A percentile compares a stretch with the other conserved stretches of the same genome.
phyloP scores from a whole-genome alignment of 192 early-diverging fungal species.

The Coemansia sp. region DNA sequence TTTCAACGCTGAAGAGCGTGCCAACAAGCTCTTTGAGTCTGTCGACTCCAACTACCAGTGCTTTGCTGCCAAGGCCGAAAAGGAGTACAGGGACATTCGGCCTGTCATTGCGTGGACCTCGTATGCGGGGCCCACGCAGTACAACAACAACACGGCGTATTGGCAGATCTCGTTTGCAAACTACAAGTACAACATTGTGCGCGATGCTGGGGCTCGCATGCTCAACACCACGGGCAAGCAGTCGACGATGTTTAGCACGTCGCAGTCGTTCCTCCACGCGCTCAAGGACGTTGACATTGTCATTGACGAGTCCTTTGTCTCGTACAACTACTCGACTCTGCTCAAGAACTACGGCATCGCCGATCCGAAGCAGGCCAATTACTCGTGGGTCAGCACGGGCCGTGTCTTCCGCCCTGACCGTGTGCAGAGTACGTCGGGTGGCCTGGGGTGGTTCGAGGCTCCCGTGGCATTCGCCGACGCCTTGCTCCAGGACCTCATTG shows the following conservation, averaged over 20 bases:
- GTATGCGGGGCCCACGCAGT: slow-evolving; percentile 57
- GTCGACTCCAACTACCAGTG: slow-evolving; percentile 52
- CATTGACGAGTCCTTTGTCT: slow-evolving; percentile 68
- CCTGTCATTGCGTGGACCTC: slow-evolving; percentile 63
- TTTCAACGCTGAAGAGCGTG: slow-evolving; percentile 54
- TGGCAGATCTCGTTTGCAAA: slow-evolving; percentile 57
- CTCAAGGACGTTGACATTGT: slow-evolving; percentile 61
- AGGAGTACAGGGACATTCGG: slow-evolving; percentile 42
- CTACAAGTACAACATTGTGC: slow-evolving; percentile 60
- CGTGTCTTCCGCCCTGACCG: slow-evolving; percentile 70
- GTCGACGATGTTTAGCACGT: slow-evolving; percentile 36
- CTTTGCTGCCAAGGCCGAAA: slow-evolving; percentile 33
- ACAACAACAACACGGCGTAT: slow-evolving; percentile 67
- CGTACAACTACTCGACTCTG: slow-evolving; percentile 49
- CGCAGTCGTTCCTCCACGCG: slow-evolving; percentile 53
- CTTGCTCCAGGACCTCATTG: slow-evolving; percentile 67
- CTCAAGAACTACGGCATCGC: slow-evolving; percentile 58
- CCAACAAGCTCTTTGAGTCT: slow-evolving; percentile 39
- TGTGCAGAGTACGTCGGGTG: slow-evolving; percentile 58
- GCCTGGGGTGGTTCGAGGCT: slow-evolving; percentile 68
- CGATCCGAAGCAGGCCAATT: slow-evolving; percentile 30
- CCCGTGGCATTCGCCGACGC: slow-evolving; percentile 67
- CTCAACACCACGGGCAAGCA: slow-evolving; percentile 47
- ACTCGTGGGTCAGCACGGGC: slow-evolving; percentile 63
- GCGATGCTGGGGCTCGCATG: slow-evolving; percentile 66